Conservation (phyloP, 495 filamentous ascomycete species). For the Patellaria atrata region DNA sequence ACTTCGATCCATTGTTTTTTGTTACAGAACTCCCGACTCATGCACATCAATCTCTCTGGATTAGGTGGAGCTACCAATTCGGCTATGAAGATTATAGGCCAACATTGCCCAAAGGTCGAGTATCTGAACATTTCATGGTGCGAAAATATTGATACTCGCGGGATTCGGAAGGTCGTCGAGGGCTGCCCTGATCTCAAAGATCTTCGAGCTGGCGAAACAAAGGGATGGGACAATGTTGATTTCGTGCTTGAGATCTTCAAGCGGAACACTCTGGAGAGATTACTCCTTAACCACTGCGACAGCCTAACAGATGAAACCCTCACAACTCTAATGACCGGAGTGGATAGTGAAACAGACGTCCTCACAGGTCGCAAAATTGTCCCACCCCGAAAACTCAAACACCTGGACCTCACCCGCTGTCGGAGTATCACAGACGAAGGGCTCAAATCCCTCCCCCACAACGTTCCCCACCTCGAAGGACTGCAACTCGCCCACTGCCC, state of each 20-base stretch:
- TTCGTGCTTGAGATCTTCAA: constrained; percentile 60
- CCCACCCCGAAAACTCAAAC: constrained; percentile 62
- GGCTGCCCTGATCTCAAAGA: constrained; percentile 62
- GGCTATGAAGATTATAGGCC: constrained; percentile 74
- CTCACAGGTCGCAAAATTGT: constrained; percentile 63
- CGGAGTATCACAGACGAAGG: constrained; percentile 53
- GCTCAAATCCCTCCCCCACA: constrained; percentile 48
- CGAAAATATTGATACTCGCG: constrained; percentile 64
- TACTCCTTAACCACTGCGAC: constrained; percentile 63
- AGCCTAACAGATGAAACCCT: constrained; percentile 62
- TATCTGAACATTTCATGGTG: constrained; percentile 88
- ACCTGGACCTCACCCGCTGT: constrained; percentile 77
- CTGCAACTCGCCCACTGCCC: constrained; percentile 64
- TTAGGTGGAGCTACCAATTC: constrained; percentile 66
- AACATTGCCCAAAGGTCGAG: constrained; percentile 68
- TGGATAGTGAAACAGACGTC: constrained; percentile 58
- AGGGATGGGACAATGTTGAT: constrained; percentile 56
- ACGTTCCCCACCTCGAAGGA: constrained; percentile 68
- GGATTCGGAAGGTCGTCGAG: constrained; percentile 57
- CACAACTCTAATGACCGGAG: constrained; percentile 55
- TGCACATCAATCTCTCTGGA: constrained; percentile 73
- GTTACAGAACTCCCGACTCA: constrained; percentile 57
- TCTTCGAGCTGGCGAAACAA: constrained; percentile 68
- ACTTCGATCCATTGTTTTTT: constrained; percentile 67
- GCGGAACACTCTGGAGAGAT: constrained; percentile 63